phyloP scores from a whole-genome alignment of 345 rosid genomes.

The Ceriops decandra region DNA sequence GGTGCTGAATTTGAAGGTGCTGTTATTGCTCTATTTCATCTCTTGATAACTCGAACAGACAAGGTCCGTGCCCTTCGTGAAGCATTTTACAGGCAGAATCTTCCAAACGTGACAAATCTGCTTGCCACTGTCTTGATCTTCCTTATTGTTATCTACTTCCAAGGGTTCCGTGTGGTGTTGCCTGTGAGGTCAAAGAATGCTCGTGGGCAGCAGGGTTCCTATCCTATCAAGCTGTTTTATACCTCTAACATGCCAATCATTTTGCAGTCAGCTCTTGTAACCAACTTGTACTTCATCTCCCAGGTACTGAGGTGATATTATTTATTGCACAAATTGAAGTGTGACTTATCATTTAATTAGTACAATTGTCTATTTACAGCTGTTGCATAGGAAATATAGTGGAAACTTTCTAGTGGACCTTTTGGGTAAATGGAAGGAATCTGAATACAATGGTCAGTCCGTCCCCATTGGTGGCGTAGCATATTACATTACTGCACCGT shows the following conservation, averaged over 20 bases:
- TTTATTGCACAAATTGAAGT: neutral
- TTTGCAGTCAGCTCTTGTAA: slow-evolving; percentile 75
- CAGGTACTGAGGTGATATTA: slow-evolving; percentile 44
- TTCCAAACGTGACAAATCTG: slow-evolving; percentile 80
- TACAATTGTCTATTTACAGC: slow-evolving; percentile 34
- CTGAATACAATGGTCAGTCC: slow-evolving; percentile 75
- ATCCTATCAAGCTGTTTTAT: slow-evolving; percentile 83
- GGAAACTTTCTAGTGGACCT: slow-evolving; percentile 78
- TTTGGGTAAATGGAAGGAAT: slow-evolving; percentile 82
- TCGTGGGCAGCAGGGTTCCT: slow-evolving; percentile 90
- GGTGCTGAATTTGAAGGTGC: slow-evolving; percentile 97
- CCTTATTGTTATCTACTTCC: slow-evolving; percentile 82
- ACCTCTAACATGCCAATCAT: slow-evolving; percentile 95
- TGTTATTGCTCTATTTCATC: slow-evolving; percentile 78
- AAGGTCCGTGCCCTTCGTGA: slow-evolving; percentile 78
- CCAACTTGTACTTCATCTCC: slow-evolving; percentile 80
- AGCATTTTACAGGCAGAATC: slow-evolving; percentile 86
- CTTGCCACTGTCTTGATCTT: slow-evolving; percentile 80
- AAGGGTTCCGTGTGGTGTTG: slow-evolving; percentile 88
- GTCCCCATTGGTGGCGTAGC: slow-evolving; percentile 81
- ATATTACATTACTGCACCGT: slow-evolving; percentile 78
- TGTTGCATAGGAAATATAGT: slow-evolving; percentile 73
- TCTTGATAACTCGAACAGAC: slow-evolving; percentile 68
- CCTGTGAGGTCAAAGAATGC: slow-evolving; percentile 93
- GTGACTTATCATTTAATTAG: neutral